A percentile compares a stretch with the other conserved stretches of the same genome.
Evolutionary conservation across 495 filamentous ascomycete genomes (phyloP).

Genomic region (Clavariopsis aquatica): DNA sequence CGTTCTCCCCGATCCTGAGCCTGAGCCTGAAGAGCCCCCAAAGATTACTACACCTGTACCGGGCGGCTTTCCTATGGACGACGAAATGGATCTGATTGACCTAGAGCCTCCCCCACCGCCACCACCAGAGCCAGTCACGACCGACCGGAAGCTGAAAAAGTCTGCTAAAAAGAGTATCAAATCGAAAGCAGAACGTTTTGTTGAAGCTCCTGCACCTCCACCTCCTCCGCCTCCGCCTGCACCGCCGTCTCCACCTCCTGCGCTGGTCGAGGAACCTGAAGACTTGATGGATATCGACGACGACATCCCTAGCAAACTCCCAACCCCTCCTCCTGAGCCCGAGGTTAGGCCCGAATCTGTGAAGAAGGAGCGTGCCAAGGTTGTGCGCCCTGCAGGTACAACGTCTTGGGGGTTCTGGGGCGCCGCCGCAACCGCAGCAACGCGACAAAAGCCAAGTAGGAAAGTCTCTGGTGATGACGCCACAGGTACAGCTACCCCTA

Average conservation of each 20-base stretch:
- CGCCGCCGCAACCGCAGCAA: constrained; percentile 40
- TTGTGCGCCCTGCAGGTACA: constrained; percentile 52
- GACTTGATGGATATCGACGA: constrained; percentile 24
- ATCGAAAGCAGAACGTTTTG: constrained; percentile 30
- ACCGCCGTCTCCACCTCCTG: constrained; percentile 19
- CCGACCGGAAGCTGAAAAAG: constrained; percentile 32
- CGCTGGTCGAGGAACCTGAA: constrained; percentile 21
- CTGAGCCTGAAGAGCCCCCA: constrained; percentile 32
- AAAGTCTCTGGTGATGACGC: constrained; percentile 34
- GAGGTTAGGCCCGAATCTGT: constrained; percentile 47
- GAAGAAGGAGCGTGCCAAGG: constrained; percentile 62
- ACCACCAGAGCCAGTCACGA: constrained; percentile 24
- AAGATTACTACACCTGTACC: constrained; percentile 43
- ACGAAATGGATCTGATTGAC: constrained; percentile 39
- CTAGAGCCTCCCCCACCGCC: constrained; percentile 28
- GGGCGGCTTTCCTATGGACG: constrained; percentile 47
- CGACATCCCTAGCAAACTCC: constrained; percentile 42
- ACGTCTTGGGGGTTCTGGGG: constrained; percentile 64
- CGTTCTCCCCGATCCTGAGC: constrained; percentile 34
- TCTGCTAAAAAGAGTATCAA: constrained; percentile 32
- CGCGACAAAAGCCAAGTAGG: constrained; percentile 28
- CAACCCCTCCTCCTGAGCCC: constrained; percentile 58
- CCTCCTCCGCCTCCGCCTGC: constrained; percentile 32
- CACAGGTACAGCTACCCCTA: constrained; percentile 26
- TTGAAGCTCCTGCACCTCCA: constrained; percentile 31